These are phyloP conservation scores for Blastobotrys niveus DNA, from an alignment of 1,139 yeast species.

Conservation along the genomic window DNA sequence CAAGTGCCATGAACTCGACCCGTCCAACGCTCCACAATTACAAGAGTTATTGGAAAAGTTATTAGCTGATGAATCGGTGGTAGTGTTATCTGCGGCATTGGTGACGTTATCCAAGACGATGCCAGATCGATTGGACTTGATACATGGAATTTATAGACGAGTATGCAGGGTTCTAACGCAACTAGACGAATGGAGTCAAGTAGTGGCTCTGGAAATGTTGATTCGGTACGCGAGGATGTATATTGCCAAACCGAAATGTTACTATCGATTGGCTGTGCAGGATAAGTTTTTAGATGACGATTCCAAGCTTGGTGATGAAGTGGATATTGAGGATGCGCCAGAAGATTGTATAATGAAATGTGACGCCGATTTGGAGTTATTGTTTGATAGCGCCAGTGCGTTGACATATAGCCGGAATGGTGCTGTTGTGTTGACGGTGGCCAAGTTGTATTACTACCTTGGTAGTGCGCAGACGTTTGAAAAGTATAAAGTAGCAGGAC, in stretches of 20 bases:
- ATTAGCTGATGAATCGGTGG: conserved; percentile 56
- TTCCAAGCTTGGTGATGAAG: conserved; percentile 22
- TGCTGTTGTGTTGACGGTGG: conserved; percentile 57
- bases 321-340: conserved; percentile 19
- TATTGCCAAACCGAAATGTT: conserved; percentile 45
- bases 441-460: conserved; percentile 50
- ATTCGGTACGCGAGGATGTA: conserved; percentile 61
- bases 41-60: conserved; percentile 47
- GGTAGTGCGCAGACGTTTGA: conserved; percentile 48
- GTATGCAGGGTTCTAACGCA: conserved; percentile 48
- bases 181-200: conserved; percentile 77
- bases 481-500: conserved; percentile 45
- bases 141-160: conserved; percentile 68
- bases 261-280: conserved; percentile 4
- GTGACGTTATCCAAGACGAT: conserved; percentile 51
- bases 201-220: conserved; percentile 53
- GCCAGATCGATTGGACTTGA: conserved; percentile 52
- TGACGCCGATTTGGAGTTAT: conserved; percentile 53
- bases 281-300: conserved; percentile 20
- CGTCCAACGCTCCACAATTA: conserved; percentile 43
- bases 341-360: conserved; percentile 26
- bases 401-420: conserved; percentile 50
- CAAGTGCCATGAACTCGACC: conserved; percentile 50
- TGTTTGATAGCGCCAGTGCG: conserved; percentile 44
- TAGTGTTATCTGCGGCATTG: conserved; percentile 68